Conservation (phyloP, 1,284 basidiomycete genomes). For the Irpex sp. region DNA sequence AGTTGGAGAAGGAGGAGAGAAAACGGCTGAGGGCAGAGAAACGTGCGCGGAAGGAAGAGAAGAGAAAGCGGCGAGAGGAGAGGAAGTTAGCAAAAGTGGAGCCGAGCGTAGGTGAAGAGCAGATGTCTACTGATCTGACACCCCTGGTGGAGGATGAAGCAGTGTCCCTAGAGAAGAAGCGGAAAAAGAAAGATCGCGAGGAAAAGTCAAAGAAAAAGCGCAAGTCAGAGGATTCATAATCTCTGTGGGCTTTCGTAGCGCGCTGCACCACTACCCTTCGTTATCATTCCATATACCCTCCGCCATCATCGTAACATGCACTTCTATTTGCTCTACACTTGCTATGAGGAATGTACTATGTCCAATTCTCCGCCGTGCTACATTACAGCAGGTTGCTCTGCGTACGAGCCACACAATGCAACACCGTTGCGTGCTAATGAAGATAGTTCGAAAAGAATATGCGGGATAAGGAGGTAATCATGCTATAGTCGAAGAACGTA, state of each 20-base stretch:
- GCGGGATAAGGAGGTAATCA: neutral
- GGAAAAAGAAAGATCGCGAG: neutral
- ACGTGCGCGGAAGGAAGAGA: slow-evolving; percentile 22
- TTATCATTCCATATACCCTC: neutral
- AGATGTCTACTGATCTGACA: neutral
- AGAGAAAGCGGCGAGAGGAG: slow-evolving; percentile 7
- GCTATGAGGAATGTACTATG: neutral
- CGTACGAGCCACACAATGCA: neutral
- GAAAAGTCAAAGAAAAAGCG: neutral
- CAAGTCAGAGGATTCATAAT: neutral
- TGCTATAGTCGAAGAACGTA: neutral
- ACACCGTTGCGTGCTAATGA: neutral
- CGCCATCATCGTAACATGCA: neutral
- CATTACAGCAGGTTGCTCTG: neutral
- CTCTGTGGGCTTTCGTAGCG: neutral
- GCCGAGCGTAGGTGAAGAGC: neutral
- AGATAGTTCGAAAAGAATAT: neutral
- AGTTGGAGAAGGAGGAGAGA: slow-evolving; percentile 21
- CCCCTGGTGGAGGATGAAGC: neutral
- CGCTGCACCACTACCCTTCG: neutral
- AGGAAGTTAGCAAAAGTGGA: neutral
- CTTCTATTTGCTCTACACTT: neutral
- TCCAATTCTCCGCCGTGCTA: neutral
- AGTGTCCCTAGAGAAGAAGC: neutral
- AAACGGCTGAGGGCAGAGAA: slow-evolving; percentile 23